Evolutionary conservation across 2,329 filamentous ascomycete genomes (phyloP), one percentile per base, ranked within the genome.

Genomic region (Periconia macrospinosa): DNA sequence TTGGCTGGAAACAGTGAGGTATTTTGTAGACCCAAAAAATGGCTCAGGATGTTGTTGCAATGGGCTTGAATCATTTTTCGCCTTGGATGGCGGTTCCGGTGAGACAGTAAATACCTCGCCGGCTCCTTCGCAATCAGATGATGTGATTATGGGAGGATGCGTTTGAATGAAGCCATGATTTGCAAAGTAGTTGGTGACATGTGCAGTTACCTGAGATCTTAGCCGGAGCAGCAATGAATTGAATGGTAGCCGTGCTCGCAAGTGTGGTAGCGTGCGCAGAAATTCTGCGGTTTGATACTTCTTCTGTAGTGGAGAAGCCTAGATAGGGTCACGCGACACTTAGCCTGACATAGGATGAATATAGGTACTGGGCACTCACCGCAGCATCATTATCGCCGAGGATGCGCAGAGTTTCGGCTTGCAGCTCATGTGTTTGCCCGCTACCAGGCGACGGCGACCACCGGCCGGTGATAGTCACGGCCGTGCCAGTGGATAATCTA

Each of bases 101-200:
- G 67, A 59, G 37, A 97, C 79, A 10, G 86, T 85, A 67, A 99
- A 99, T 17, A 95, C 93, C 71, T 97, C 92, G 0, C 94, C 94
- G 1, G 92, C 94, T 3, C 94, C 94, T 77, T 99, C 94, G 68
- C 94, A 99, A 67, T 99, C 94, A 0, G 93, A 96, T 0, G 93
- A 97, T 1, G 94, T 97, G 67, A 99, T 90, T 66, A 97, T 87
- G 5, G 94, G 94, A 3, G 94, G 91, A 63, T 97, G 93, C 8
- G 90, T 91, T 75, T 97, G 89, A 54, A 90, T 82, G 66, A 90
- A 93, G 52, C 85, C 81, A 54, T 85, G 82, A 23, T 79, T 76
- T 45, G 83, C 81, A 75, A 97, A 97, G 75, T 92, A 93, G 45
- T 82, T 83, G 49, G 86, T 90, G 42, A 96, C 73, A 45, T 86